Evolutionary conservation across 352 stramenopile genomes (phyloP).

Genomic region (Globisporangium solare): DNA sequence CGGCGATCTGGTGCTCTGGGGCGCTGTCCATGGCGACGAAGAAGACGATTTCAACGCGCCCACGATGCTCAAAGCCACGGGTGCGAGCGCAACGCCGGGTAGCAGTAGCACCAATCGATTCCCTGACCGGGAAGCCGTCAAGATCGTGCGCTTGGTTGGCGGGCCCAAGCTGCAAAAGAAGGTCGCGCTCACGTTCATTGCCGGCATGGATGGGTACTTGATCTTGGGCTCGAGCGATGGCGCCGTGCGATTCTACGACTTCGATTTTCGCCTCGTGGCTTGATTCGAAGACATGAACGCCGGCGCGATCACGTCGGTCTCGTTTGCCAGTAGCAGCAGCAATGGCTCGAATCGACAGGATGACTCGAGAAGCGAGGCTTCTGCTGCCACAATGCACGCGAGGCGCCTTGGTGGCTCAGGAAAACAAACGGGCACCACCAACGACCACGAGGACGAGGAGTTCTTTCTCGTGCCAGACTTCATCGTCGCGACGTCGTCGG

Average conservation of each 20-base stretch:
- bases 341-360: constrained; percentile 7
- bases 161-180: constrained; percentile 42
- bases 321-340: constrained; percentile 50
- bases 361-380: constrained; percentile 9
- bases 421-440: neutral
- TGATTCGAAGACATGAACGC: constrained; percentile 94
- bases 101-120: constrained; percentile 18
- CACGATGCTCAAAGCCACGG: constrained; percentile 3
- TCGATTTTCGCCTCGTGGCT: constrained; percentile 88
- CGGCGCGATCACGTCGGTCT: constrained; percentile 84
- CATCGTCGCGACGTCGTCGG: constrained; percentile 81
- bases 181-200: constrained; percentile 49
- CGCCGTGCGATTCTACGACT: constrained; percentile 91
- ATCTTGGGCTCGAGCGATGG: constrained; percentile 88
- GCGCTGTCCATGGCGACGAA: constrained; percentile 33
- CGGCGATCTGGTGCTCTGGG: constrained; percentile 88
- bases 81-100: no score
- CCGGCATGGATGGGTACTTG: constrained; percentile 87
- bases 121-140: constrained; percentile 72
- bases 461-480: constrained; percentile 87
- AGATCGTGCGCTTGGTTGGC: constrained; percentile 72
- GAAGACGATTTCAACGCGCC: constrained; percentile 22
- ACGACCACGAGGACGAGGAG: constrained; percentile 28
- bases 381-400: neutral
- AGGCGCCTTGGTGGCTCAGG: no score